Evolutionary conservation across 371 early-diverging fungal species (phyloP).

Genomic region (Apophysomyces variabilis): DNA sequence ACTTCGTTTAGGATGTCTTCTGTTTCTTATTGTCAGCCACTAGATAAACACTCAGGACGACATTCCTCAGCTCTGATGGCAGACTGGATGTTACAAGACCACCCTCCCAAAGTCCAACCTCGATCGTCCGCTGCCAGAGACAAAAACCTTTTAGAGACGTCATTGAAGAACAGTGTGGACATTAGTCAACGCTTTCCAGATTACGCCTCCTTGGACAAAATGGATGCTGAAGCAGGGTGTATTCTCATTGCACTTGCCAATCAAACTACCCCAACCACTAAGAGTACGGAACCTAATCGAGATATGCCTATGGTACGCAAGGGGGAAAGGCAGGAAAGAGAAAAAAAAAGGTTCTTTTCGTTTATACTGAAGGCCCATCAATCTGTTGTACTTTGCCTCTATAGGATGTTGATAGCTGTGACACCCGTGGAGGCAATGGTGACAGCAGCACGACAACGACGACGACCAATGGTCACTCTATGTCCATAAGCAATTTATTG

Average conservation of each 20-base stretch:
- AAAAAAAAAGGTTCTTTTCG: too few species aligned
- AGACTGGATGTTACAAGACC: slow-evolving; percentile 23
- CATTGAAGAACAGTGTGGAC: slow-evolving; percentile 15
- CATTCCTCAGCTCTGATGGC: slow-evolving; percentile 18
- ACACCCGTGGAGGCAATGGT: neutral
- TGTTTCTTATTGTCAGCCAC: slow-evolving; percentile 4
- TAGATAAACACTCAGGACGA: neutral
- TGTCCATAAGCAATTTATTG: slow-evolving; percentile 28
- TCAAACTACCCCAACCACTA: slow-evolving; percentile 20
- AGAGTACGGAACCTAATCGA: too few species aligned
- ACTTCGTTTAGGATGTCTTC: slow-evolving; percentile 12
- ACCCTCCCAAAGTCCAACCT: slow-evolving; percentile 44
- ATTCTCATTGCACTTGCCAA: slow-evolving; percentile 50
- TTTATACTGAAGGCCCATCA: too few species aligned
- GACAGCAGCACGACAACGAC: slow-evolving; percentile 12
- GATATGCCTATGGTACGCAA: too few species aligned
- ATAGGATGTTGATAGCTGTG: too few species aligned
- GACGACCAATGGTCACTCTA: slow-evolving; percentile 15
- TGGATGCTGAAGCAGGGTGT: slow-evolving; percentile 50
- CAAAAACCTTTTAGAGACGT: slow-evolving; percentile 23
- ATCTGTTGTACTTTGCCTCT: too few species aligned
- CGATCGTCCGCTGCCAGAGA: slow-evolving; percentile 49
- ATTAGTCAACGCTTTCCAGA: slow-evolving; percentile 4
- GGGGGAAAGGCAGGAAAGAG: too few species aligned
- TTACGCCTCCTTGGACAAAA: slow-evolving; percentile 36